Base-by-base conservation (phyloP, 768 basidiomycete genomes). In the Tricholoma terreum region DNA sequence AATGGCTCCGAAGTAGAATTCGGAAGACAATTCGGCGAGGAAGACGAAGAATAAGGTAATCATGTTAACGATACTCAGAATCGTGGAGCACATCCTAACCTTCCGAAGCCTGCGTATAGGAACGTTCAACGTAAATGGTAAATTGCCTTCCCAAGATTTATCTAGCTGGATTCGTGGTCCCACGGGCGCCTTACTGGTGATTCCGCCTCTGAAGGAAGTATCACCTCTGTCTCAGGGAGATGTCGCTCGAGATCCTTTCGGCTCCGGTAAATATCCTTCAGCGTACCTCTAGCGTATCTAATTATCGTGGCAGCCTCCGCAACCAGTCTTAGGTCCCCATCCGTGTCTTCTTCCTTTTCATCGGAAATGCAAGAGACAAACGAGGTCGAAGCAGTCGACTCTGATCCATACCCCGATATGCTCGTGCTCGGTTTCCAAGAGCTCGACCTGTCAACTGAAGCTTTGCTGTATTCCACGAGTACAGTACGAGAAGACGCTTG, bases 111-210 rank as follows among this genome's bases (percentile, higher is more conserved):
- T 92, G 50, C 85, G 89, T 6, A 58, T 88, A 15, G 90, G 91
- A 19, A 90, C 89, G 0, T 94, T 93, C 75, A 94, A 94, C 62
- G 90, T 93, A 46, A 91, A 92, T 62, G 90, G 89, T 1, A 85
- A 84, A 64, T 61, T 81, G 35, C 89, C 92, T 0, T 84, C 86
- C 2, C 86, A 89, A 60, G 87, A 90, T 65, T 71, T 93, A 8
- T 81, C 82, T 4, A 68, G 79, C 2, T 92, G 90, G 89, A 64
- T 90, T 30, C 73, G 80, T 42, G 68, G 73, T 45, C 62, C 54
- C 42, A 9, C 34, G 11, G 22, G 59, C 15, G 40, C 51, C 7
- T 38, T 57, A 24, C 45, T 68, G 60, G 45, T 59, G 51, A 70
- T 75, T 35, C 75, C 77, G 30, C 73, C 74, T 8, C 51, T 75